Base-by-base conservation (phyloP, 2,329 filamentous ascomycete species). In the Balansia obtecta region DNA sequence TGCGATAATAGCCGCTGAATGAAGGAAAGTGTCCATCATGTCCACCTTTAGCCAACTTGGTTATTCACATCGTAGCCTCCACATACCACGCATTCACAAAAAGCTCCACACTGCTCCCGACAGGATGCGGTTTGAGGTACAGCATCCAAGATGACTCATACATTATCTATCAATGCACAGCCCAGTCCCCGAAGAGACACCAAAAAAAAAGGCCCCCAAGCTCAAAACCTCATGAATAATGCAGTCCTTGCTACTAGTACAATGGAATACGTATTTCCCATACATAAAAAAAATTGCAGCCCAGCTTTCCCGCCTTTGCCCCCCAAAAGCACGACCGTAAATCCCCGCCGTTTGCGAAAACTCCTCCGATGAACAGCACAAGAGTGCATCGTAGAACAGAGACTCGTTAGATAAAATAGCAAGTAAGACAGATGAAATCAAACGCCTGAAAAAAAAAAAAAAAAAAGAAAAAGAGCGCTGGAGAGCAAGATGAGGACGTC, bases 181-280 rank as follows among this genome's bases (percentile, higher is more conserved):
- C 27, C 20, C 22, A 22, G 9, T 22, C 13, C 13, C 42, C 20
- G 20, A 4, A 22, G 20, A 2, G 20, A 22, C 20, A 13, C 13
- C 13, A 7, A 40, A 48, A 20, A 42, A 32, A 5, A 4, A 33
- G 34, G 15, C 34, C 11, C 15, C 7, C 34, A 37, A 13, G 9
- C 41, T 38, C n/a, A 8, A 27, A 27, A 8, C 40, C 16, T 37
- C 45, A 48, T 45, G 30, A 45, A 37, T 20, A 49, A 46, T 48
- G 49, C 49, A 47, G 44, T 44, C 39, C 49, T 18, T 37, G 46
- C 16, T 49, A 45, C 18, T 51, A 46, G 45, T 51, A 48, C 49
- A 50, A 48, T 43, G 33, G 22, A 45, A 39, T 38, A n/a, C 12
- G 27, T 6, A 30, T 44, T 43, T 32, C 47, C 47, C 47, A 22